These are phyloP conservation scores for Mycosphaerelloides madeirae DNA, from an alignment of 2,329 filamentous ascomycete species.

Conservation along the genomic window DNA sequence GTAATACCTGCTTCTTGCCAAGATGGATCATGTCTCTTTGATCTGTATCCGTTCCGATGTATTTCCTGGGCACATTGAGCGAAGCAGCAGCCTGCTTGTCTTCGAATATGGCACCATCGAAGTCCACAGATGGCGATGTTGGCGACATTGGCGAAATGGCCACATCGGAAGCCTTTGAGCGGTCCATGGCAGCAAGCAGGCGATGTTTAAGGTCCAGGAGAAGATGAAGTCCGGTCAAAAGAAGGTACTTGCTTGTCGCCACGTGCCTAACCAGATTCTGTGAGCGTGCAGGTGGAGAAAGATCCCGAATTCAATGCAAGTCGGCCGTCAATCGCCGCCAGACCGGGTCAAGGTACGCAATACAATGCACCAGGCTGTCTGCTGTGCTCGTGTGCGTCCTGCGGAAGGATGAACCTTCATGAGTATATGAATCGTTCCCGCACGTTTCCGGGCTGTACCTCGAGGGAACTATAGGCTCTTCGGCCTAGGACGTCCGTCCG, in stretches of 20 bases:
- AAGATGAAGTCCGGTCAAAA: too few species aligned
- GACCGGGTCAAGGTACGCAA: too few species aligned
- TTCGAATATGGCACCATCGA: slow-evolving; percentile 4
- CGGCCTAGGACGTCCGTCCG: too few species aligned
- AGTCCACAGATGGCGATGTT: slow-evolving; percentile 3
- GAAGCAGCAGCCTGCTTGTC: slow-evolving; percentile 5
- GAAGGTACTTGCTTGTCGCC: too few species aligned
- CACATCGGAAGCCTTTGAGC: slow-evolving; percentile 4
- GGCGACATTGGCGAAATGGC: slow-evolving; percentile 1
- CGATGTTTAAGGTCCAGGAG: too few species aligned
- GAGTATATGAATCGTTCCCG: too few species aligned
- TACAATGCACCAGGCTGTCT: not conserved
- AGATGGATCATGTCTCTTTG: slow-evolving; percentile 1
- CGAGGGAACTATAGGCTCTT: too few species aligned
- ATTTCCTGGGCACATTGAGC: slow-evolving; percentile 1
- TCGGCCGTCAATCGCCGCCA: too few species aligned
- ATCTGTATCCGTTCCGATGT: slow-evolving; percentile 1
- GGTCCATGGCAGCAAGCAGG: not conserved
- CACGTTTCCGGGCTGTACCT: too few species aligned
- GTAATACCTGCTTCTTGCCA: slow-evolving; percentile 2
- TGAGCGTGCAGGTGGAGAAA: too few species aligned
- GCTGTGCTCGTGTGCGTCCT: not conserved
- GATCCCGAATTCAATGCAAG: too few species aligned
- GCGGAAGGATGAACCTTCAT: not conserved
- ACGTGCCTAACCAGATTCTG: too few species aligned